These are phyloP conservation scores for Trichophyton mentagrophytes DNA, from an alignment of 2,329 filamentous ascomycete genomes.

Conservation along the genomic window DNA sequence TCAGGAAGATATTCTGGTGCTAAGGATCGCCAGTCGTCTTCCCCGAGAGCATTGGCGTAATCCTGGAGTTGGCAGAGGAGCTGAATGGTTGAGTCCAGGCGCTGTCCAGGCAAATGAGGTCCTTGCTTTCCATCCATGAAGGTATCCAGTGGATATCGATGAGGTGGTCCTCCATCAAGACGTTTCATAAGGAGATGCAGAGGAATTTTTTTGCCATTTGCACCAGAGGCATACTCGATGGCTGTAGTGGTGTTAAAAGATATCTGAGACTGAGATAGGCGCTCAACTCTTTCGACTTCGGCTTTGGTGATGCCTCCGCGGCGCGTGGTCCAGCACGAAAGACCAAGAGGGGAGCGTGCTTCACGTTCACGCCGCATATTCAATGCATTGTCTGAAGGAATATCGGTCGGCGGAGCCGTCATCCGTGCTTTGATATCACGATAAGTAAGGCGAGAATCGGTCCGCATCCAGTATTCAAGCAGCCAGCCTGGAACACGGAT, in stretches of 20 bases:
- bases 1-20: conserved; percentile 13
- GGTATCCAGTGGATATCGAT: conserved; percentile 13
- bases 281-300: conserved; percentile 20
- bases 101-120: conserved; percentile 11
- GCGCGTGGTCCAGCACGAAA: conserved; percentile 20
- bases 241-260: conserved; percentile 20
- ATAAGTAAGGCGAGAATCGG: conserved; percentile 19
- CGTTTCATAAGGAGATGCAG: conserved; percentile 14
- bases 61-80: conserved; percentile 14
- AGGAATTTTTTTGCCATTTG: background rate
- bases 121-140: conserved; percentile 13
- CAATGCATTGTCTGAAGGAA: conserved; percentile 18
- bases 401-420: conserved; percentile 11
- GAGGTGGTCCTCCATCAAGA: conserved; percentile 5
- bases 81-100: conserved; percentile 11
- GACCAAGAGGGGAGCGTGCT: conserved; percentile 16
- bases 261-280: conserved; percentile 17
- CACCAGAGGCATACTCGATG: conserved; percentile 11
- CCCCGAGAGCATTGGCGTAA: conserved; percentile 6
- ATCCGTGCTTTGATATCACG: conserved; percentile 22
- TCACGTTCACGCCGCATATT: conserved; percentile 21
- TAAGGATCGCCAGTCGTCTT: conserved; percentile 15
- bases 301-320: conserved; percentile 13
- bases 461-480: conserved; percentile 22
- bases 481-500: conserved; percentile 18